Base-by-base conservation (phyloP, 2,329 filamentous ascomycete species). In the Paraphaeosphaeria minitans region DNA sequence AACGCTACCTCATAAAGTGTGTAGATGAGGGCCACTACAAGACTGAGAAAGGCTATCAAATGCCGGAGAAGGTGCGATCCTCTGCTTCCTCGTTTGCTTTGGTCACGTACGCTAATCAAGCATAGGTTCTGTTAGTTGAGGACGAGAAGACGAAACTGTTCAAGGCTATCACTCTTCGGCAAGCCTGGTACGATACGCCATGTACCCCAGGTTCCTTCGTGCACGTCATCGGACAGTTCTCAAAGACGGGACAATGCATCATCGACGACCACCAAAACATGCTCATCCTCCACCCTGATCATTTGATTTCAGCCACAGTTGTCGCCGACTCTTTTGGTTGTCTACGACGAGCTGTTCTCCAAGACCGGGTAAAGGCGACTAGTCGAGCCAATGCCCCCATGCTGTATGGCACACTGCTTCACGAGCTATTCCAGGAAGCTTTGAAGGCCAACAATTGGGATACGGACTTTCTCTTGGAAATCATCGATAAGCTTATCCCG, bases 261-360 rank as follows among this genome's bases (percentile, higher is more conserved):
- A 84, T 98, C 62, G 90, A 96, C 72, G 92, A 98, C 74, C 82
- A 85, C 2, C 84, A 89, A 51, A 92, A 93, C 68, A 90, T 98
- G 76, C 81, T 99, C 52, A 93, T 99, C 57, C 80, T 99, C 14
- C 93, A 99, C 71, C 95, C 95, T 0, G 95, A 99, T 71, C 93
- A 98, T 77, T 85, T 99, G 35, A 90, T 99, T 54, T 98, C 95
- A 2, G 90, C 95, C 2, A 98, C 95, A 0, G 92, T 96, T 5
- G 90, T 99, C 45, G 93, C 93, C n/a, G 95, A 99, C 76, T 97
- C 95, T 0, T 97, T 98, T 74, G 89, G 88, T 24, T 99, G 95
- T 73, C 89, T 91, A 73, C 89, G 95, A 19, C 89, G 94, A 63
- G 93, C 95, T 31, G 94, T 98, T 1, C 84, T 99, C 27, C 93